Percentiles rank a stretch among this genome's conserved stretches.
Evolutionary conservation across 2,329 filamentous ascomycete species (phyloP).

Genomic region (Talaromyces funiculosus): DNA sequence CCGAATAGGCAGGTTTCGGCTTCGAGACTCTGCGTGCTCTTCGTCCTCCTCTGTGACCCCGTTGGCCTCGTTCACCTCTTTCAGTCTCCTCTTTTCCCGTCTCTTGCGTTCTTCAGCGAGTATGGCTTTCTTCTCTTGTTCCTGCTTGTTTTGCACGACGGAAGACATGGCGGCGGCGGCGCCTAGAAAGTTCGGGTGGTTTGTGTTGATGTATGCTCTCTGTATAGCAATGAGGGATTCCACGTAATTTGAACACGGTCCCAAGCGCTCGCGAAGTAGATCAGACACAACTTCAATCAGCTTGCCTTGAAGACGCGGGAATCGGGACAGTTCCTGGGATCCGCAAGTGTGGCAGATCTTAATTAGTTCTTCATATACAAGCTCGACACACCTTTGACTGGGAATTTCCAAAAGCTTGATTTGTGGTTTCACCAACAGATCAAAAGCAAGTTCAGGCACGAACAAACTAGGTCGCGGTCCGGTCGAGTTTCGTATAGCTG

Average conservation of each 20-base stretch:
- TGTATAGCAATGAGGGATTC: slow-evolving; percentile 97
- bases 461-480: slow-evolving; percentile 93
- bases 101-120: slow-evolving; percentile 80
- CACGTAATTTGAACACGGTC: slow-evolving; percentile 83
- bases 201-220: slow-evolving; percentile 97
- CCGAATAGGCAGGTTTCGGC: slow-evolving; percentile 51
- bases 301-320: slow-evolving; percentile 88
- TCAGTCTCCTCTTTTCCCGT: slow-evolving; percentile 73
- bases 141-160: slow-evolving; percentile 90
- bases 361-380: slow-evolving; percentile 97
- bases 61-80: slow-evolving; percentile 73
- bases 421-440: slow-evolving; percentile 94
- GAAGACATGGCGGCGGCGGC: slow-evolving; percentile 96
- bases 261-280: slow-evolving; percentile 82
- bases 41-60: slow-evolving; percentile 67
- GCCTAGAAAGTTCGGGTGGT: slow-evolving; percentile 96
- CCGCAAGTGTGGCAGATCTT: slow-evolving; percentile 99
- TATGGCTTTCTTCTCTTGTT: slow-evolving; percentile 76
- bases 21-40: slow-evolving; percentile 52
- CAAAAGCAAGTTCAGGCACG: slow-evolving; percentile 95
- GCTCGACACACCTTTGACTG: slow-evolving; percentile 91
- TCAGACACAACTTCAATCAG: slow-evolving; percentile 98
- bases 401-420: slow-evolving; percentile 95
- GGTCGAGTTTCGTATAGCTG: slow-evolving; percentile 95
- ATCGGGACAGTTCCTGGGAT: slow-evolving; percentile 85